Evolutionary conservation across 164 flowering plant species (phyloP).

Genomic region (Vitis amurensis): DNA sequence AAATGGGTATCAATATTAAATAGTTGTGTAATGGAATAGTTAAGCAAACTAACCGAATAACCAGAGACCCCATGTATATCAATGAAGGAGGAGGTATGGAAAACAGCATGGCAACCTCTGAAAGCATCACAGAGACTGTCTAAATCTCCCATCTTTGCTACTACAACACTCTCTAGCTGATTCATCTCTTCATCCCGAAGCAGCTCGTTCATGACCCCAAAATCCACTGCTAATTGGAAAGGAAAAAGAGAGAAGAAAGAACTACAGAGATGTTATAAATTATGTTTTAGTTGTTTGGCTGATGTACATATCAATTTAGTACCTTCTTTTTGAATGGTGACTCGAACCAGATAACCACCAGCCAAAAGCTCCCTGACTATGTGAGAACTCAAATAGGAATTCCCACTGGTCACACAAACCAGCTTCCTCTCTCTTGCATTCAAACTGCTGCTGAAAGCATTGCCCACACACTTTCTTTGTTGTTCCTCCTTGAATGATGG

Average conservation of each 20-base stretch:
- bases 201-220: slow-evolving; percentile 28
- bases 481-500: slow-evolving; percentile 4
- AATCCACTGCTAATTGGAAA: slow-evolving; percentile 21
- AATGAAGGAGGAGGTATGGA: slow-evolving; percentile 47
- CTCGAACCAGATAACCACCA: slow-evolving; percentile 36
- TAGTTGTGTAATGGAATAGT: neutral
- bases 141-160: slow-evolving; percentile 32
- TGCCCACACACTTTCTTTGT: slow-evolving; percentile 6
- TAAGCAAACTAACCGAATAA: slow-evolving; percentile 34
- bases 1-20: neutral
- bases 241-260: neutral
- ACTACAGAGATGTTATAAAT: neutral
- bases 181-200: slow-evolving; percentile 28
- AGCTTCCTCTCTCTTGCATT: slow-evolving; percentile 27
- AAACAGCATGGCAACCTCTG: slow-evolving; percentile 39
- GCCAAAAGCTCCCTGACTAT: slow-evolving; percentile 30
- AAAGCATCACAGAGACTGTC: slow-evolving; percentile 37
- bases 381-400: slow-evolving; percentile 32
- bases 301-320: neutral
- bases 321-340: slow-evolving; percentile 34
- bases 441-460: slow-evolving; percentile 8
- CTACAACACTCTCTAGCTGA: slow-evolving; percentile 33
- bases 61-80: slow-evolving; percentile 47
- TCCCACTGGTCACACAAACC: slow-evolving; percentile 43
- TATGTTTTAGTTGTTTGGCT: too few species aligned